phyloP scores from a whole-genome alignment of 2,329 filamentous ascomycete species.

The Alternaria atra region DNA sequence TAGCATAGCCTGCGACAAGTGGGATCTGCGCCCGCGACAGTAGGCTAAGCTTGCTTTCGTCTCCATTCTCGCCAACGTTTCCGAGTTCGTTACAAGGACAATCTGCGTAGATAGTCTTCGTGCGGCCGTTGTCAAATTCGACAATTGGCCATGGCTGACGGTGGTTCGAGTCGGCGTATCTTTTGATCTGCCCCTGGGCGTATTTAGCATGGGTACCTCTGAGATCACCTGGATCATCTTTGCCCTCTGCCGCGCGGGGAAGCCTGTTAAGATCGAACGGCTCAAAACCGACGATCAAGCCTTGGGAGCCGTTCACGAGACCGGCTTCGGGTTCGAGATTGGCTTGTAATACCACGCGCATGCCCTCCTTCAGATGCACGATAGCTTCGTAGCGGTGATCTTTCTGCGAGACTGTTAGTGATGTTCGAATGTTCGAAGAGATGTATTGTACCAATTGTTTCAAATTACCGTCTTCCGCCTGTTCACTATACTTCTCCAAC shows the following conservation, averaged over 20 bases:
- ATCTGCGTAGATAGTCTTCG: conserved; percentile 60
- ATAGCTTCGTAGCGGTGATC: conserved; percentile 59
- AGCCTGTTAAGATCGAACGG: conserved; percentile 39
- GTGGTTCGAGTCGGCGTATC: conserved; percentile 50
- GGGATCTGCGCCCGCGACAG: conserved; percentile 69
- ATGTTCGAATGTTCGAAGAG: neutral
- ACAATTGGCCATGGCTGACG: conserved; percentile 62
- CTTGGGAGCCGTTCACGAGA: conserved; percentile 50
- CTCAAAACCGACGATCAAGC: conserved; percentile 50
- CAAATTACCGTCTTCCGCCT: conserved; percentile 19
- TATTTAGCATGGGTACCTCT: conserved; percentile 52
- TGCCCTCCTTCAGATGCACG: conserved; percentile 60
- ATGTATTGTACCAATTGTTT: conserved; percentile 27
- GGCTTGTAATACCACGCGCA: conserved; percentile 62
- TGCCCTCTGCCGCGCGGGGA: conserved; percentile 29
- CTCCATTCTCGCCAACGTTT: conserved; percentile 30
- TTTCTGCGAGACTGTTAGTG: conserved; percentile 14
- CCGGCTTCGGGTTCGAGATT: conserved; percentile 54
- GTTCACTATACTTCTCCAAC: conserved; percentile 19
- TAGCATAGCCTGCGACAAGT: conserved; percentile 67
- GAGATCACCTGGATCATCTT: conserved; percentile 24
- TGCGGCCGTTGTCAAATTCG: conserved; percentile 60
- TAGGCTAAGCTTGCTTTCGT: conserved; percentile 49
- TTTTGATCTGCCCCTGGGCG: conserved; percentile 50
- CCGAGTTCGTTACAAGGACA: conserved; percentile 62